Evolutionary conservation across 495 filamentous ascomycete species (phyloP), one percentile per base, ranked within the genome.

Genomic region (Aspergillus sparsus): DNA sequence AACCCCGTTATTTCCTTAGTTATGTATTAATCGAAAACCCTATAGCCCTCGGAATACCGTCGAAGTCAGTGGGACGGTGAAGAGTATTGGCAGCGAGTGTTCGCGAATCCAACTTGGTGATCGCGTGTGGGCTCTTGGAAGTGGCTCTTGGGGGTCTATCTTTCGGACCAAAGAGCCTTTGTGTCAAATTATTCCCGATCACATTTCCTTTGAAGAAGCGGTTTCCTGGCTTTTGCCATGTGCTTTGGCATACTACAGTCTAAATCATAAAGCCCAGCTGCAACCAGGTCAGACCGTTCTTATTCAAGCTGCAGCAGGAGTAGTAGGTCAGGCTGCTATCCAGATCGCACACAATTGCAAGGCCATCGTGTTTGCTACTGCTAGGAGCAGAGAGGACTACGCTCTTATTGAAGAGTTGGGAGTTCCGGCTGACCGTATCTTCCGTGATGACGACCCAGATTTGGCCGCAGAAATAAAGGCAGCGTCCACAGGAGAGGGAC

Each of bases 241-340:
- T 15, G 41, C 41, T 45, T 45, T 45, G 41, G 41, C 41, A 8
- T 15, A 45, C 13, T 45, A 45, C 13, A 45, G 41, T 15, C 41
- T 45, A 15, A 45, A n/a, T n/a, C 12, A n/a, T n/a, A 7, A 45
- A 15, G 41, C 41, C 41, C 41, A 15, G 41, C 41, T 45, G 13
- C 41, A 45, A 15, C 41, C 41, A 45, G 41, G 41, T 8, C 41
- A 45, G 41, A 45, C 41, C 41, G 13, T 45, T n/a, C 41, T 45
- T 45, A n/a, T 45, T 45, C 41, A 45, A 45, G 41, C 7, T 5
- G 41, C 41, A 8, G 41, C 41, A 45, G 7, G 41, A 8, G 7
- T 15, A 7, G 41, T 45, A 5, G 41, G 41, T 15, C 7, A 15
- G 41, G 41, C 41, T 15, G 41, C 41, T 15, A 45, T 45, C 41